Conservation (phyloP, 768 basidiomycete species). For the Tricholoma hemisulphureum region DNA sequence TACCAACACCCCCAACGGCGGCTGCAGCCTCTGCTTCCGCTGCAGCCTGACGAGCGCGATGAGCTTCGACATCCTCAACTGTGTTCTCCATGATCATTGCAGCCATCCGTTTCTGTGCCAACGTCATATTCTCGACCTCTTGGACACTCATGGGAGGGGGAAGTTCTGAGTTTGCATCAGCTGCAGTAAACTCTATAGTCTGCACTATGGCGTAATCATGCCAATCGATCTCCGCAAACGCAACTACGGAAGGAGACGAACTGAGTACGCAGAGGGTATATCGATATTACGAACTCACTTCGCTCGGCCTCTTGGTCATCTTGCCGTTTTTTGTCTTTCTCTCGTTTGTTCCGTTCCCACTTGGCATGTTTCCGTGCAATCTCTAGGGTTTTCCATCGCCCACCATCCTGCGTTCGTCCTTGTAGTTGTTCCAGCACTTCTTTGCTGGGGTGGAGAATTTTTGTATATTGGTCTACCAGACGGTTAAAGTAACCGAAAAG, state of each 20-base stretch:
- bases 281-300: conserved; percentile 46
- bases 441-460: conserved; percentile 80
- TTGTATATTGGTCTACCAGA: conserved; percentile 94
- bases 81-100: conserved; percentile 98
- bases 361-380: conserved; percentile 75
- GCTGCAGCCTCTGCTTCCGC: conserved; percentile 84
- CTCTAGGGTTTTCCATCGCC: conserved; percentile 78
- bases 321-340: conserved; percentile 80
- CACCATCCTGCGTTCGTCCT: conserved; percentile 58
- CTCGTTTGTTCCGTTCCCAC: conserved; percentile 83
- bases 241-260: conserved; percentile 46
- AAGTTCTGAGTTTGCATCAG: conserved; percentile 86
- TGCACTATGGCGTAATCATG: conserved; percentile 98
- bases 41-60: conserved; percentile 77
- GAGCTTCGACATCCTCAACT: conserved; percentile 80
- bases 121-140: conserved; percentile 93
- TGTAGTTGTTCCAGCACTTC: conserved; percentile 71
- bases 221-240: conserved; percentile 98
- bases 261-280: conserved; percentile 6
- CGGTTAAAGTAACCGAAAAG: conserved; percentile 97
- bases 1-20: conserved; percentile 66
- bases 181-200: conserved; percentile 94
- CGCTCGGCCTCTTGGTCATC: conserved; percentile 93
- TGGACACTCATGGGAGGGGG: conserved; percentile 96
- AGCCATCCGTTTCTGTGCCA: conserved; percentile 97